Percentiles rank a stretch among this genome's conserved stretches.
These are phyloP conservation scores for Conoideocrella luteorostrata DNA, from an alignment of 2,329 filamentous ascomycete species.

Conservation along the genomic window DNA sequence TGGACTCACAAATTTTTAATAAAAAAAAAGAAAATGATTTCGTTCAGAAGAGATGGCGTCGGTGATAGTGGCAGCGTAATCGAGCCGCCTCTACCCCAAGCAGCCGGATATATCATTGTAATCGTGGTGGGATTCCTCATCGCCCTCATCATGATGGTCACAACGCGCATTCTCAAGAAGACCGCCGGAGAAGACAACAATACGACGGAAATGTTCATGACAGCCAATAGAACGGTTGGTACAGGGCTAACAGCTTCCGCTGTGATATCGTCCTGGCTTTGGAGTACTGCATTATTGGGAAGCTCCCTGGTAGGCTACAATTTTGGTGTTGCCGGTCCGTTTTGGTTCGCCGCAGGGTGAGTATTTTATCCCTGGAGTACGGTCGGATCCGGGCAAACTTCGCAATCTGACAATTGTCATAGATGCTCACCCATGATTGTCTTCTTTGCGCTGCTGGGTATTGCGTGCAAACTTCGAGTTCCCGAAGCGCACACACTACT, in stretches of 20 bases:
- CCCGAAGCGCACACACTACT: slow-evolving; percentile 48
- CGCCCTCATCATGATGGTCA: slow-evolving; percentile 37
- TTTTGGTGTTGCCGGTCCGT: slow-evolving; percentile 48
- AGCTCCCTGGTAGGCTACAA: slow-evolving; percentile 45
- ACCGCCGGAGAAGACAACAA: slow-evolving; percentile 45
- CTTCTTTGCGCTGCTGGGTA: slow-evolving; percentile 43
- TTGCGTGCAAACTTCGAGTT: slow-evolving; percentile 16
- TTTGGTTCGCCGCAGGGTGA: slow-evolving; percentile 50
- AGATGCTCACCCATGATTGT: slow-evolving; percentile 47
- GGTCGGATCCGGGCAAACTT: no score
- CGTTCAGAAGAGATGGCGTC: no score
- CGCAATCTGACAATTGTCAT: background rate
- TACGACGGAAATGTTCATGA: slow-evolving; percentile 51
- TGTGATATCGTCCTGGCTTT: slow-evolving; percentile 49
- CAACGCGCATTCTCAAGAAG: slow-evolving; percentile 28
- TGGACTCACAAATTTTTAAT: no score
- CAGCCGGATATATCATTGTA: slow-evolving; percentile 26
- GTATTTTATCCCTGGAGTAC: no score
- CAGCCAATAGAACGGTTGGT: slow-evolving; percentile 41
- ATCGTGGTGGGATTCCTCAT: slow-evolving; percentile 25
- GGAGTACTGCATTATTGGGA: slow-evolving; percentile 46
- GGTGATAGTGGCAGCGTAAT: slow-evolving; percentile 6
- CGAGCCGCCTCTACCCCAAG: slow-evolving; percentile 20
- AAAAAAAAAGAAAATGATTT: no score
- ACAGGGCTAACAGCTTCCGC: slow-evolving; percentile 45